Base-by-base conservation (phyloP, 768 basidiomycete genomes). In the Serendipita indica region DNA sequence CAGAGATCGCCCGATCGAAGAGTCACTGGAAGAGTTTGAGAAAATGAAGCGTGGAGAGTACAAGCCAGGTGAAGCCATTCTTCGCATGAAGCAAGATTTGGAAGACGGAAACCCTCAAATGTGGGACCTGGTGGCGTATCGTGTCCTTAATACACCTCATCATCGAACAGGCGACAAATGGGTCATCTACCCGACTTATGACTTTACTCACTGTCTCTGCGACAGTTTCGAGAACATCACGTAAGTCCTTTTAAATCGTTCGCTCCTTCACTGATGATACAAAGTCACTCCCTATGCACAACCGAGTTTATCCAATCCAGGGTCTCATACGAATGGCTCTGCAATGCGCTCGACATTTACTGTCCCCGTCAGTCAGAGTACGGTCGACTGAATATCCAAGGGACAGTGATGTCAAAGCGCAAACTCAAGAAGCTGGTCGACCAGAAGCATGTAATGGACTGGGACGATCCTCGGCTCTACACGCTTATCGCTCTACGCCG, bases 191-290 rank as follows among this genome's bases (percentile, higher is more conserved):
- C 94, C 94, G 2, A 97, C 93, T 0, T 99, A 99, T 68, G 96
- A 99, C 69, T 98, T 94, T 69, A 96, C 96, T 0, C 96, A 99
- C 73, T 98, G 96, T 72, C 73, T 99, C 57, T 88, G 89, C 58
- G 96, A 99, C 78, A 97, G 93, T 66, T 86, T 99, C 67, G 96
- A 99, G 70, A 96, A 98, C 69, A 97, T 99, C 63, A 89, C 93
- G 96, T 97, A 66, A 69, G 93, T 81, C 16, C 3, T 46, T 39
- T 16, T 33, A 16, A 6, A 35, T 32, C 57, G 56, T 5, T 33
- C 27, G 39, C 27, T 18, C 20, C 25, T 30, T 57, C 16, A 16
- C 22, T 45, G 2, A 58, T 57, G 28, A 52, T 13, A 10, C 27
- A 14, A 60, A 98, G 94, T 25, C 96, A 99, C 74, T 98, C 96